Conservation (phyloP, 1,284 basidiomycete genomes). For the Leucoagaricus sp. region DNA sequence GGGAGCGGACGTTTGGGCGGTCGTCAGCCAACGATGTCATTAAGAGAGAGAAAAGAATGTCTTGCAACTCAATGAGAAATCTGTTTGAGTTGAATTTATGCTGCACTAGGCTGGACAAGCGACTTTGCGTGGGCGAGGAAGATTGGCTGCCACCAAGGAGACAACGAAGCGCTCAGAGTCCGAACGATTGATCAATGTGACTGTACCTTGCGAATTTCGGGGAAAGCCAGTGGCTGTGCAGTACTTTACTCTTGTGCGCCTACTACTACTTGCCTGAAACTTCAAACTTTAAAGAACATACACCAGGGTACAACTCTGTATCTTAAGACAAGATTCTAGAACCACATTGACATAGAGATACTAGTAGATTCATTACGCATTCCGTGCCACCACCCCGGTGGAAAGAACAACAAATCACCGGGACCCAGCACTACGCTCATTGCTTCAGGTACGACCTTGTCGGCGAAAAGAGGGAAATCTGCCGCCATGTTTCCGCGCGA, state of each 20-base stretch:
- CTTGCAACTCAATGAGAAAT: neutral
- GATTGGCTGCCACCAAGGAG: neutral
- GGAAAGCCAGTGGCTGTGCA: conserved; percentile 15
- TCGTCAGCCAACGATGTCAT: conserved; percentile 31
- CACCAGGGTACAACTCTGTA: too few relatives aligned
- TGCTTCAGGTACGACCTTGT: conserved; percentile 64
- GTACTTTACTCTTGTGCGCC: too few relatives aligned
- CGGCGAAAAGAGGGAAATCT: conserved; percentile 51
- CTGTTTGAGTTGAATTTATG: neutral
- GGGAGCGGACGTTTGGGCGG: conserved; percentile 19
- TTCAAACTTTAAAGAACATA: too few relatives aligned
- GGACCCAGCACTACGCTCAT: conserved; percentile 67
- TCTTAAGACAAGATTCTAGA: conserved; percentile 43
- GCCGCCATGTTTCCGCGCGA: conserved; percentile 26
- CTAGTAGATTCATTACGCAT: conserved; percentile 81
- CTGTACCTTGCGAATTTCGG: conserved; percentile 4
- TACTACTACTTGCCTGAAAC: too few relatives aligned
- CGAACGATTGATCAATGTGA: neutral
- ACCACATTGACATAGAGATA: conserved; percentile 84
- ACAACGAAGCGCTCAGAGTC: neutral
- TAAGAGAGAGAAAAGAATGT: conserved; percentile 8
- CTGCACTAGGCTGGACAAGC: neutral
- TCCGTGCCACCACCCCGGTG: conserved; percentile 93
- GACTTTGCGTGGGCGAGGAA: neutral
- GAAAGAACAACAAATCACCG: conserved; percentile 87